Percentiles rank a stretch among this genome's conserved stretches.
These are phyloP conservation scores for Stephania cephalantha DNA, from an alignment of 164 flowering plant genomes.

Conservation along the genomic window DNA sequence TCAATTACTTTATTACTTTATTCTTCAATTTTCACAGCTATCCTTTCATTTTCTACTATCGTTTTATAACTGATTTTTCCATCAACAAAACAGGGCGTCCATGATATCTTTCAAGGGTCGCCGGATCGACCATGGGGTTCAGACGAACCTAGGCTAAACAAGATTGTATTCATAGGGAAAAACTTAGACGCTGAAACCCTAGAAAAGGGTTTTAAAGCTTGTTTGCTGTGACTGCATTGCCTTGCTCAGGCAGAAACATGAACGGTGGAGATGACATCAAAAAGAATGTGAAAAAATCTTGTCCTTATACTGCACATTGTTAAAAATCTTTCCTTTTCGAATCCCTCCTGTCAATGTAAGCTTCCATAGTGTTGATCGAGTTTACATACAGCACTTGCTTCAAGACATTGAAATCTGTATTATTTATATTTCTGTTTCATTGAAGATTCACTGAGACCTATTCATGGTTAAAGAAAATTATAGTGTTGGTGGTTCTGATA, in stretches of 20 bases:
- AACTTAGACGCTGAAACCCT: constrained; percentile 68
- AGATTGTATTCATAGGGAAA: constrained; percentile 93
- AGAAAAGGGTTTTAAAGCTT: constrained; percentile 82
- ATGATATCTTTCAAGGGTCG: constrained; percentile 97
- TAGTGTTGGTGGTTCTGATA: too few species aligned
- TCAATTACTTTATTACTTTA: too few species aligned
- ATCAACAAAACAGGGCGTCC: constrained; percentile 68
- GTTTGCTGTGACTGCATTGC: constrained; percentile 42
- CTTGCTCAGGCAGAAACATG: background rate
- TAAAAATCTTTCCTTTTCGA: background rate
- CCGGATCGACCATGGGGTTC: constrained; percentile 82
- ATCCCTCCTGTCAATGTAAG: background rate
- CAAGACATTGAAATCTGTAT: background rate
- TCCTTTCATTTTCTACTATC: background rate
- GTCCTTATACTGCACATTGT: background rate
- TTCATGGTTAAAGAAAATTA: background rate
- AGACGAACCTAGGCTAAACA: constrained; percentile 80
- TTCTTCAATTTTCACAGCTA: too few species aligned
- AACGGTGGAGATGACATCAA: background rate
- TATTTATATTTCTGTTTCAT: background rate
- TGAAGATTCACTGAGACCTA: background rate
- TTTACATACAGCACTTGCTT: background rate
- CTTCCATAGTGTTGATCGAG: background rate
- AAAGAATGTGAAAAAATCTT: background rate
- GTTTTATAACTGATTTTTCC: constrained; percentile 1